Base-by-base conservation (phyloP, 2,329 filamentous ascomycete genomes). In the Venturia asperata region DNA sequence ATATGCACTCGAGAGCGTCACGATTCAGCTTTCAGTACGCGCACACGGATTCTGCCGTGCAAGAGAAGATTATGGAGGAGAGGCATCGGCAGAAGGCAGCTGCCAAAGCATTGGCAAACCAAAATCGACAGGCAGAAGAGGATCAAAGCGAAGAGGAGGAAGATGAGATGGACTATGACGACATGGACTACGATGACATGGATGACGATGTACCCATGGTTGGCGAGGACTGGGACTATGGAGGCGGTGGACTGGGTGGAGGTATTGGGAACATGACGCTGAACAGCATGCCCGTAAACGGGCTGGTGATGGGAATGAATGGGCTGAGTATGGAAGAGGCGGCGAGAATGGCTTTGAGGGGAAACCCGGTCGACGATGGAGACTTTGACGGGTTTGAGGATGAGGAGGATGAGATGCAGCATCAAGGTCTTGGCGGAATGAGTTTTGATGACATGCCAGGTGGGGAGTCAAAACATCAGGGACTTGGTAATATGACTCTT, bases 21-120 rank as follows among this genome's bases (percentile, higher is more conserved):
- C 81, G 90, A 17, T 92, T 93, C 72, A 92, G 89, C 70, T 93
- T 93, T 71, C 89, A 92, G 71, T 90, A 92, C 80, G 83, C 87
- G 19, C 87, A 87, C 5, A 85, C 85, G 6, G 88, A 88, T 17
- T 85, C 84, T 5, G 79, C 81, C 5, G 78, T 79, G 0, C 84
- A 88, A 70, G 85, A 88, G 74, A 88, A 86, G 73, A 73, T 88
- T 45, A 77, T 92, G 49, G 90, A 91, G 73, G 90, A 91, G 69
- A 83, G 86, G 61, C 88, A 91, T 73, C 87, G 75, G 19, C 83
- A 88, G 68, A 84, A 85, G 64, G 84, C 87, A 67, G 78, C 86
- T 39, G 86, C 87, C 66, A 87, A 83, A 70, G 80, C 84, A 67
- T 78, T 77, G 5, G 74, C 73, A 3, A 73, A 75, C 24, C 66